Percentiles rank a stretch among this genome's conserved stretches.
These are phyloP conservation scores for Vigna reflexopilosa DNA, from an alignment of 306 rosid species.

Conservation along the genomic window DNA sequence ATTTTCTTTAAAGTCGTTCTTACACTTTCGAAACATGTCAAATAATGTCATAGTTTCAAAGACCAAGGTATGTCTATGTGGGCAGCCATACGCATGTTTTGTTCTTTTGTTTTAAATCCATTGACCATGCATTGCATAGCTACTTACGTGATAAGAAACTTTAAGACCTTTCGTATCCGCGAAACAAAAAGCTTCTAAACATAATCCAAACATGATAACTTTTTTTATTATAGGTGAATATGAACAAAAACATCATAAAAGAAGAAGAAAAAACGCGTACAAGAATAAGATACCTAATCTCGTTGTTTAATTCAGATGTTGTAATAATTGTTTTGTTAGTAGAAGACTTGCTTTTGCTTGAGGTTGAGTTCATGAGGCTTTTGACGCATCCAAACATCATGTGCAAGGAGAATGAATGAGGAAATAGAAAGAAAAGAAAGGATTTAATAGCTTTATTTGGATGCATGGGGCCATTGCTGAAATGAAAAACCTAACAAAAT, in stretches of 20 bases:
- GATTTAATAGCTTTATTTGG: slow-evolving; percentile 1
- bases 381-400: neutral
- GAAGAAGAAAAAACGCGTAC: neutral
- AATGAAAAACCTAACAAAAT: slow-evolving; percentile 37
- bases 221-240: neutral
- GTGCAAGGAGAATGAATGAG: slow-evolving; percentile 7
- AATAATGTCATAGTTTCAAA: neutral
- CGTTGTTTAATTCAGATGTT: neutral
- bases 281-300: neutral
- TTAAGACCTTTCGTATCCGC: neutral
- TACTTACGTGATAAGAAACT: neutral
- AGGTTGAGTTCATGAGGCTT: neutral
- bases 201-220: neutral
- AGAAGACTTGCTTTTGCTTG: neutral
- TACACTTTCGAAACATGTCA: too few species aligned
- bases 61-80: neutral
- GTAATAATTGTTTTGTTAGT: neutral
- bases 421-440: neutral
- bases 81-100: neutral
- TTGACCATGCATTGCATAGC: slow-evolving; percentile 9
- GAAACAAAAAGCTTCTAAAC: neutral
- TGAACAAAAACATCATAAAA: neutral
- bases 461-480: slow-evolving; percentile 12
- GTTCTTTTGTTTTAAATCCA: neutral
- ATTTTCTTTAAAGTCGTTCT: too few species aligned